Percentiles rank a stretch among this genome's conserved stretches.
Conservation (phyloP, 78 protist genomes). For the Bigelowiella natans region DNA sequence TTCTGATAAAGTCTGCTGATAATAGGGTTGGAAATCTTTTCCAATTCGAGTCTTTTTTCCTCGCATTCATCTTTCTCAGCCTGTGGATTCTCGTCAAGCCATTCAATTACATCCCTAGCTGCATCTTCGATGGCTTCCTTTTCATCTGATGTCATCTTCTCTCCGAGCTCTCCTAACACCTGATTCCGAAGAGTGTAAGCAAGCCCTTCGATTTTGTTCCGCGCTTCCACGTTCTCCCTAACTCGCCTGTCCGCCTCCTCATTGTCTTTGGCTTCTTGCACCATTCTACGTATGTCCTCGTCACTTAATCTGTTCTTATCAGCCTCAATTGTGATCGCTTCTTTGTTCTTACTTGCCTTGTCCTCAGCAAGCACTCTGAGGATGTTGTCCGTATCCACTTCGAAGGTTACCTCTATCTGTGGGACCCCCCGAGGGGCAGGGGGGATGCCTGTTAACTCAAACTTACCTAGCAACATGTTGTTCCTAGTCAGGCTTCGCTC, state of each 20-base stretch:
- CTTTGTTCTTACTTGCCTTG: slow-evolving; percentile 68
- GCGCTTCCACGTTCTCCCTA: slow-evolving; percentile 60
- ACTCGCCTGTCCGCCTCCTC: slow-evolving; percentile 72
- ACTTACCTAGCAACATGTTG: slow-evolving; percentile 80
- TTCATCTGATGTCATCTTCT: slow-evolving; percentile 82
- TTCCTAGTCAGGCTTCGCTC: slow-evolving; percentile 86
- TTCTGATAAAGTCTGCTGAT: slow-evolving; percentile 70
- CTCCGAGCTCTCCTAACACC: slow-evolving; percentile 62
- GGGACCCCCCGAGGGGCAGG: slow-evolving; percentile 62
- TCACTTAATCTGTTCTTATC: slow-evolving; percentile 80
- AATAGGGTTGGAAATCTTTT: slow-evolving; percentile 83
- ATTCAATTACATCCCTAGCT: slow-evolving; percentile 63
- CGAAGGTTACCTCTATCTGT: slow-evolving; percentile 79
- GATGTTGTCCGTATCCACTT: slow-evolving; percentile 82
- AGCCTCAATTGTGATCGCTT: slow-evolving; percentile 80
- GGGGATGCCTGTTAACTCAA: slow-evolving; percentile 70
- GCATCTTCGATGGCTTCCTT: slow-evolving; percentile 42
- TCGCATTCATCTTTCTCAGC: slow-evolving; percentile 85
- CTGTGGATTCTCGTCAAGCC: slow-evolving; percentile 78
- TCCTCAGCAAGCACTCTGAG: slow-evolving; percentile 83
- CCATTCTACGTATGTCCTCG: slow-evolving; percentile 86
- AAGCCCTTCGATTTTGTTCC: slow-evolving; percentile 64
- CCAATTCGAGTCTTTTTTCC: slow-evolving; percentile 75
- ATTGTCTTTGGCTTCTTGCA: slow-evolving; percentile 71
- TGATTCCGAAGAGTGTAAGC: slow-evolving; percentile 52